Evolutionary conservation across 306 rosid genomes (phyloP).

Genomic region (Calophaca sinica): DNA sequence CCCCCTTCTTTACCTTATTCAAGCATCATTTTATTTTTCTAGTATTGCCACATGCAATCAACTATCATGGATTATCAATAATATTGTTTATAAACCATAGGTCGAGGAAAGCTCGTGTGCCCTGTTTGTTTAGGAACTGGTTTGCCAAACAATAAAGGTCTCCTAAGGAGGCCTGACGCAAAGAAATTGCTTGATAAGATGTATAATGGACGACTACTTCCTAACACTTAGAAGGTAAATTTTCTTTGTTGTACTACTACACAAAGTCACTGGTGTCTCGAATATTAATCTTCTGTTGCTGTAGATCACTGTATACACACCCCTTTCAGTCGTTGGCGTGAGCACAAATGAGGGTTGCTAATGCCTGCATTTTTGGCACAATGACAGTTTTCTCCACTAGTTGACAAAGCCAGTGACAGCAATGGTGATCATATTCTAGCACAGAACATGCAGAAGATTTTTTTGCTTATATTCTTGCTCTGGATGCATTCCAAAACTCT

Average conservation of each 20-base stretch:
- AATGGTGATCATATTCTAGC: constrained; percentile 23
- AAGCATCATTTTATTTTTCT: not conserved
- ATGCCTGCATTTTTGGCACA: constrained; percentile 33
- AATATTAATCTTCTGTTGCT: constrained; percentile 26
- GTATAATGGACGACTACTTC: constrained; percentile 85
- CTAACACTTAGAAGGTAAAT: constrained; percentile 62
- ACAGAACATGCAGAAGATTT: not conserved
- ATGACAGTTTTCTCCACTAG: constrained; percentile 21
- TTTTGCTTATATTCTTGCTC: constrained; percentile 39
- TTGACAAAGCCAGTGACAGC: constrained; percentile 33
- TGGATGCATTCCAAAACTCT: constrained; percentile 40
- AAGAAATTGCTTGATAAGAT: constrained; percentile 82
- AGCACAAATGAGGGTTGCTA: not conserved
- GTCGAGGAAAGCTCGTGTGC: constrained; percentile 96
- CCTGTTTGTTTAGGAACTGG: constrained; percentile 98
- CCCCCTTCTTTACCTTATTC: constrained; percentile 7
- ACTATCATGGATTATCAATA: constrained; percentile 26
- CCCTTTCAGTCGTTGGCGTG: constrained; percentile 33
- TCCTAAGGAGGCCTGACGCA: constrained; percentile 90
- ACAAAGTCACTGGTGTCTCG: constrained; percentile 1
- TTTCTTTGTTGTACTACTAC: constrained; percentile 24
- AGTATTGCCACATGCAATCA: not conserved
- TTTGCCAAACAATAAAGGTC: constrained; percentile 90
- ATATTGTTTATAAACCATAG: constrained; percentile 50
- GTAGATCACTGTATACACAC: constrained; percentile 23